phyloP scores from a whole-genome alignment of 805 yeast genomes.

The Wickerhamomyces canadensis region DNA sequence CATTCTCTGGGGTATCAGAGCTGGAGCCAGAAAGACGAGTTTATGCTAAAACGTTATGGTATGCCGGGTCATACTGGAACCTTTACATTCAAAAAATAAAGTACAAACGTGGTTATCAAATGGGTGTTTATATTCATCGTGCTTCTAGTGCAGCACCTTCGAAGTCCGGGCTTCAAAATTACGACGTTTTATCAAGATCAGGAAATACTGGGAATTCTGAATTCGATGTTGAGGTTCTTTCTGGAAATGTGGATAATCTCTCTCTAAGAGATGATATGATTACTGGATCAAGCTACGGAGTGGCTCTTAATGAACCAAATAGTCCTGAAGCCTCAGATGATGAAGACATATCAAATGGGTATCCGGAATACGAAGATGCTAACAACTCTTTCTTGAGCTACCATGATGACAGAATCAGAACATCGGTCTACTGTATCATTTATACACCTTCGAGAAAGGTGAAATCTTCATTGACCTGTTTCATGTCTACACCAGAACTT shows the following conservation, averaged over 20 bases:
- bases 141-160: slow-evolving; percentile 36
- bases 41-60: slow-evolving; percentile 49
- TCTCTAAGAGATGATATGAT: slow-evolving; percentile 5
- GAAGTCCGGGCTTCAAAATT: slow-evolving; percentile 34
- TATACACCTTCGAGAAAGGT: slow-evolving; percentile 46
- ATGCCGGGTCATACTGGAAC: slow-evolving; percentile 60
- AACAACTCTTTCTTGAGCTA: slow-evolving; percentile 31
- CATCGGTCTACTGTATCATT: slow-evolving; percentile 46
- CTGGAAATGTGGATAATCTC: slow-evolving; percentile 7
- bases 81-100: slow-evolving; percentile 46
- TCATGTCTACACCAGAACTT: slow-evolving; percentile 48
- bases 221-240: slow-evolving; percentile 5
- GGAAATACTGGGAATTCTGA: not conserved
- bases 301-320: slow-evolving; percentile 7
- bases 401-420: slow-evolving; percentile 40
- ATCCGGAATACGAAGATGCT: slow-evolving; percentile 7
- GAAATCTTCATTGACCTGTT: slow-evolving; percentile 43
- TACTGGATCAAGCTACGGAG: not conserved
- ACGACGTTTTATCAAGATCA: slow-evolving; percentile 27
- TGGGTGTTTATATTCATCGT: slow-evolving; percentile 53
- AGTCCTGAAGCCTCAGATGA: slow-evolving; percentile 24
- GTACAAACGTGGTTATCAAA: slow-evolving; percentile 38
- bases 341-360: slow-evolving; percentile 1
- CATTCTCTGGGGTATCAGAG: slow-evolving; percentile 42
- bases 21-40: slow-evolving; percentile 41